phyloP scores from a whole-genome alignment of 768 basidiomycete genomes.

The Pleurotus salmoneostramineus region DNA sequence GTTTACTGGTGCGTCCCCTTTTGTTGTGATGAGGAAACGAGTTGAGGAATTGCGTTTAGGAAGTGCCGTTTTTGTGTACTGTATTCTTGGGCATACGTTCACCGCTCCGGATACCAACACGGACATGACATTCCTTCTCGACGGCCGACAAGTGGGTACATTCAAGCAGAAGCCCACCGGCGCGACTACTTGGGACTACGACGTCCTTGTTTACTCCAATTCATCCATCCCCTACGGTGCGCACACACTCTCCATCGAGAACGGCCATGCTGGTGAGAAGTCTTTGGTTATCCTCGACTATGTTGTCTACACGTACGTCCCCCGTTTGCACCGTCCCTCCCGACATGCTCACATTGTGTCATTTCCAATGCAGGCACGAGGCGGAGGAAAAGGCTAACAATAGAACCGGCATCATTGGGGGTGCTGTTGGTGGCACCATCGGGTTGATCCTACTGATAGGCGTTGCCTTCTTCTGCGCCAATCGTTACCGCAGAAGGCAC shows the following conservation, averaged over 20 bases:
- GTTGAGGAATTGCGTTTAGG: background rate
- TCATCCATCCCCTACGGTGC: background rate
- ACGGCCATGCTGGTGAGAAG: background rate
- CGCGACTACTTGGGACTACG: background rate
- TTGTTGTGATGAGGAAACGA: background rate
- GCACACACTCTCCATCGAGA: constrained; percentile 7
- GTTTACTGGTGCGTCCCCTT: constrained; percentile 4
- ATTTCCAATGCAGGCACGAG: constrained; percentile 4
- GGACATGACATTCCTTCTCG: constrained; percentile 5
- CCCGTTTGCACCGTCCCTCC: background rate
- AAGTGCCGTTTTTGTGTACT: constrained; percentile 7
- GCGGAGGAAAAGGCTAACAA: background rate
- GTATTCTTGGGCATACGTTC: constrained; percentile 5
- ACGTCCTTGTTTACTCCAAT: constrained; percentile 6
- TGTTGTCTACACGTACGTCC: constrained; percentile 5
- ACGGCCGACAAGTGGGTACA: constrained; percentile 5
- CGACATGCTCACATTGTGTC: background rate
- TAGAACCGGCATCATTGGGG: background rate
- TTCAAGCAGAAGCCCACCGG: constrained; percentile 3
- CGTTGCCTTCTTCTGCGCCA: background rate
- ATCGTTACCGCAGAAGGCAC: background rate
- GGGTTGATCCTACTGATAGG: background rate
- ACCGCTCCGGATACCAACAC: constrained; percentile 1
- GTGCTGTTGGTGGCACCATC: background rate
- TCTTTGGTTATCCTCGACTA: constrained; percentile 7